These are phyloP conservation scores for Gastrolobium bilobum DNA, from an alignment of 306 rosid genomes.

Conservation along the genomic window DNA sequence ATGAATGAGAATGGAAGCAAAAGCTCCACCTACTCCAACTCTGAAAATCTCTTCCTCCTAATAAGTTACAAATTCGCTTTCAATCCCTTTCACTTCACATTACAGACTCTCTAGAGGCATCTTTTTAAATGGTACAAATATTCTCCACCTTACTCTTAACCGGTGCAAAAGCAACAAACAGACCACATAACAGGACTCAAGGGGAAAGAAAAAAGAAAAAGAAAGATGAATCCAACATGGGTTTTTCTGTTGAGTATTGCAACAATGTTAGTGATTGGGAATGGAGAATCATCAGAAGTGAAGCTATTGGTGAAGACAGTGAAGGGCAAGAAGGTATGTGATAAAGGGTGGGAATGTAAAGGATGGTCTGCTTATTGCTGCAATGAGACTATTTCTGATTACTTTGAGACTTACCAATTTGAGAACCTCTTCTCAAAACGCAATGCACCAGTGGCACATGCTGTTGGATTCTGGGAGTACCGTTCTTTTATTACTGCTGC, in stretches of 20 bases:
- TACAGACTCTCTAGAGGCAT: conserved; percentile 33
- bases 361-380: conserved; percentile 81
- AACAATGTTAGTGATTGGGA: conserved; percentile 30
- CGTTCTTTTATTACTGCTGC: conserved; percentile 83
- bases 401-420: conserved; percentile 79
- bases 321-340: conserved; percentile 81
- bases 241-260: conserved; percentile 49
- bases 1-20: conserved; percentile 68
- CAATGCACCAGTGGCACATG: conserved; percentile 84
- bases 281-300: conserved; percentile 55
- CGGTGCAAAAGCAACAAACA: too few species aligned
- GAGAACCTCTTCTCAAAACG: conserved; percentile 87
- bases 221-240: conserved; percentile 58
- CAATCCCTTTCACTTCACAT: conserved; percentile 66
- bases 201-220: neutral
- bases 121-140: conserved; percentile 25
- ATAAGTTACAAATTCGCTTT: conserved; percentile 71
- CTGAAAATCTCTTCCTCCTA: conserved; percentile 62
- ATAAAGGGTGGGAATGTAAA: conserved; percentile 91
- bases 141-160: conserved; percentile 23
- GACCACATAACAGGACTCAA: neutral
- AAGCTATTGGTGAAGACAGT: conserved; percentile 71
- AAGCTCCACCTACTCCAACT: conserved; percentile 55
- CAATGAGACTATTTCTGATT: conserved; percentile 81
- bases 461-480: conserved; percentile 94